A percentile compares a stretch with the other conserved stretches of the same genome.
Evolutionary conservation across 371 early-diverging fungal species (phyloP).

Genomic region (Rhizopus sp.): DNA sequence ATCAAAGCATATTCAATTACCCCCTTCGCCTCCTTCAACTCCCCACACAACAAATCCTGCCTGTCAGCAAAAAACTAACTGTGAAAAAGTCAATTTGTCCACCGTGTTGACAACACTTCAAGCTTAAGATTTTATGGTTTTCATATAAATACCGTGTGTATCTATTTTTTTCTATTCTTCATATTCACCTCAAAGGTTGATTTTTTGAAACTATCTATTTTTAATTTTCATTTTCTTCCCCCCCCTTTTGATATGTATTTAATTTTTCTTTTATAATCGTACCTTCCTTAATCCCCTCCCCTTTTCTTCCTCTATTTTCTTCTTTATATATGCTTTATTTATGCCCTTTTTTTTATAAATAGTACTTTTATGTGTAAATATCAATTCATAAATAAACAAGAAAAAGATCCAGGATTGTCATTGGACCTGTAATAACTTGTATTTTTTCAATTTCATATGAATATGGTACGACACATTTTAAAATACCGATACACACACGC

Average conservation of each 20-base stretch:
- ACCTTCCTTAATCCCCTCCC: too few relatives aligned
- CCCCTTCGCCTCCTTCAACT: constrained; percentile 29
- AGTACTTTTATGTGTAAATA: too few relatives aligned
- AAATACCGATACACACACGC: constrained; percentile 1
- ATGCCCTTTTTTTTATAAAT: too few relatives aligned
- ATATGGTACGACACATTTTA: constrained; percentile 17
- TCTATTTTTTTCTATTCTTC: constrained; percentile 1
- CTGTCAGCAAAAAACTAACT: constrained; percentile 5
- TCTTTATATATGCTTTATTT: too few relatives aligned
- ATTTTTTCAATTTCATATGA: constrained; percentile 15
- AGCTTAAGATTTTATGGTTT: constrained; percentile 6
- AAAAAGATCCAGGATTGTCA: too few relatives aligned
- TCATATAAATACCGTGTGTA: constrained; percentile 1
- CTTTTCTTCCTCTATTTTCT: too few relatives aligned
- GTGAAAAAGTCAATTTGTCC: constrained; percentile 3
- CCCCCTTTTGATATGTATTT: too few relatives aligned
- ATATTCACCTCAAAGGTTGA: constrained; percentile 13
- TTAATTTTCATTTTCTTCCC: too few relatives aligned
- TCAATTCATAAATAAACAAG: too few relatives aligned
- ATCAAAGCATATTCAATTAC: constrained; percentile 6
- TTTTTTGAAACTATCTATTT: constrained; percentile 1
- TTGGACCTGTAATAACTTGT: too few relatives aligned
- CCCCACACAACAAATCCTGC: constrained; percentile 5
- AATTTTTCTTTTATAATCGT: too few relatives aligned
- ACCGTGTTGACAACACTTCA: constrained; percentile 14